Evolutionary conservation across 1,139 yeast genomes (phyloP), one percentile per base, ranked within the genome.

Genomic region (Debaryomyces fabryi): DNA sequence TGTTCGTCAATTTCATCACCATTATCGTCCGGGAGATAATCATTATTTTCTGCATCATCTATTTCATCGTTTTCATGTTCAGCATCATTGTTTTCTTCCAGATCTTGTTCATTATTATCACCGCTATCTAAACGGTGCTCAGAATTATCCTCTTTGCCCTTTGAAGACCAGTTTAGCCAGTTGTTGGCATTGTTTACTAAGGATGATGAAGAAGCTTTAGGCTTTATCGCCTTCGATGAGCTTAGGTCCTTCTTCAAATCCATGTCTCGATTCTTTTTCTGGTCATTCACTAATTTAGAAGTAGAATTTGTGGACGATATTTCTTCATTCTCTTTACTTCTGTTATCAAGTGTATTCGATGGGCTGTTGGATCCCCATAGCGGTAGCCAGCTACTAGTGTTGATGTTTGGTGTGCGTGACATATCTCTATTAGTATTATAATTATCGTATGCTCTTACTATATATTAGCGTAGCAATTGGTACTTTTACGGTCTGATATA

Each of bases 1-100:
- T 69, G 71, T 41, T 72, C 76, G 39, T 67, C 73, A 3, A 70
- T 59, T 45, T 68, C 76, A 47, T 71, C 74, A 9, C 64, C 65
- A 39, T 60, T 58, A 48, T 63, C 65, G 37, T 65, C 68, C 7
- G 64, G 59, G 9, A 50, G 53, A 8, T 58, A 58, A 37, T 67
- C 69, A n/a, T 63, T 67, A 15, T 60, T 63, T 10, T 58, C 65
- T 7, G 53, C 58, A 6, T 58, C 58, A 15, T 54, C 59, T 4
- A 48, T 53, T 4, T 54, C 59, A 7, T 51, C 56, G 8, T 45
- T 50, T 27, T 50, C 52, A 9, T 32, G 18, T 51, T 51, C 50
- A 3, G 42, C 51, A 13, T 52, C 59, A 20, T 52, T 52, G 16
- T 45, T 49, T 13, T 41, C 44, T 10, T 50, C 53, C 25, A 44